phyloP scores from a whole-genome alignment of 176 grass and related monocot genomes.

The Alloteropsis semialata region DNA sequence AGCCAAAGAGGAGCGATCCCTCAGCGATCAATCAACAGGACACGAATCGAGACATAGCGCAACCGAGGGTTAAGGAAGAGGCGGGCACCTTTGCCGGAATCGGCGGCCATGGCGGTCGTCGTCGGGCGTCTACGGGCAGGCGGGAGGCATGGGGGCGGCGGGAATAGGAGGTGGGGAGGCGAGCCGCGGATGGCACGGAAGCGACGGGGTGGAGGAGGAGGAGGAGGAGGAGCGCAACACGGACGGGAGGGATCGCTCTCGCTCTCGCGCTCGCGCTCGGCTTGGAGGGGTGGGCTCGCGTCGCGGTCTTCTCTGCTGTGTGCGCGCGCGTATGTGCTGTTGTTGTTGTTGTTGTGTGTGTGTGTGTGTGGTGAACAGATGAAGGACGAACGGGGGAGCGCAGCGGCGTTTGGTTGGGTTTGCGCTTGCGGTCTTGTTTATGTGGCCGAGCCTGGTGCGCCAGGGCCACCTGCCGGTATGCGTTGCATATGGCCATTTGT shows the following conservation, averaged over 20 bases:
- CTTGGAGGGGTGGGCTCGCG: background rate
- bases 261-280: too few relatives aligned
- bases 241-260: background rate
- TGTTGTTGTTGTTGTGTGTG: too few relatives aligned
- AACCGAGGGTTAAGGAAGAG: background rate
- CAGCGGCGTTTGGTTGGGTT: background rate
- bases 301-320: background rate
- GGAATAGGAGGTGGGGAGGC: conserved; percentile 38
- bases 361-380: background rate
- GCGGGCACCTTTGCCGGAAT: conserved; percentile 39
- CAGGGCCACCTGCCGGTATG: conserved; percentile 23
- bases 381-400: background rate
- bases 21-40: conserved; percentile 2
- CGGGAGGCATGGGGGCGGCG: conserved; percentile 31
- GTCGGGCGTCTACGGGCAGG: conserved; percentile 17
- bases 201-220: conserved; percentile 21
- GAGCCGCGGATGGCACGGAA: conserved; percentile 37
- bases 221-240: conserved; percentile 1
- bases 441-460: conserved; percentile 16
- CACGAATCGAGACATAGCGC: background rate
- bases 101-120: conserved; percentile 41
- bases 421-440: conserved; percentile 17
- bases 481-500: conserved; percentile 38
- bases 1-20: background rate
- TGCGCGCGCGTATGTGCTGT: too few relatives aligned